Evolutionary conservation across 2,329 filamentous ascomycete genomes (phyloP), one percentile per base, ranked within the genome.

Genomic region (Cladorrhinum sp.): DNA sequence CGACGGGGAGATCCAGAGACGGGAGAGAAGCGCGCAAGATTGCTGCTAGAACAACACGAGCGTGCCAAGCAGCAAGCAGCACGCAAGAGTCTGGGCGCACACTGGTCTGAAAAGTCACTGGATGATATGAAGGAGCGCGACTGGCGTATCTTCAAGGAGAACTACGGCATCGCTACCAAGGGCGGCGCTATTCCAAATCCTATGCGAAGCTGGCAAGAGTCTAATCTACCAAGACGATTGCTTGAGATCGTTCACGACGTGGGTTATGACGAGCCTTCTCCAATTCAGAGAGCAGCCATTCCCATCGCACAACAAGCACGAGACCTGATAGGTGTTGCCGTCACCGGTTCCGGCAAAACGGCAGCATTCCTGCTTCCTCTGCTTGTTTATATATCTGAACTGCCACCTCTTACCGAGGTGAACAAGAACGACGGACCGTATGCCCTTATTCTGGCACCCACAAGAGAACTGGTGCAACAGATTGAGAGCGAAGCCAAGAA

Each of bases 71-170:
- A 96, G 70, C 86, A 90, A 65, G 86, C 87, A 10, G 81, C 83
- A 63, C 84, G 89, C 64, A 91, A 88, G 65, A 88, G 88, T 33
- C 81, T 96, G 60, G 93, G 96, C 69, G 93, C 93, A 74, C 92
- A 96, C 75, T 99, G 95, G 95, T 92, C 90, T 59, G 91, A 97
- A 73, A 99, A 99, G 85, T 84, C 83, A 64, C 79, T 98, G 64
- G 86, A 90, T 14, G 91, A 96, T 70, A 99, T 99, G 95, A 90
- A 92, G 64, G 93, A 98, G 77, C 84, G 95, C 73, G 95, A 99
- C 76, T 99, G 95, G 95, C 91, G 95, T 72, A 98, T 99, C 69
- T 97, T 99, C 86, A 99, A 98, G 77, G 95, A 98, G 75, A 93
- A 99, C 75, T 98, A 96, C 78, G 96, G 95, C 69, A 99, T 99